phyloP scores from a whole-genome alignment of 2,329 filamentous ascomycete species.

The Aspergillus sp. region DNA sequence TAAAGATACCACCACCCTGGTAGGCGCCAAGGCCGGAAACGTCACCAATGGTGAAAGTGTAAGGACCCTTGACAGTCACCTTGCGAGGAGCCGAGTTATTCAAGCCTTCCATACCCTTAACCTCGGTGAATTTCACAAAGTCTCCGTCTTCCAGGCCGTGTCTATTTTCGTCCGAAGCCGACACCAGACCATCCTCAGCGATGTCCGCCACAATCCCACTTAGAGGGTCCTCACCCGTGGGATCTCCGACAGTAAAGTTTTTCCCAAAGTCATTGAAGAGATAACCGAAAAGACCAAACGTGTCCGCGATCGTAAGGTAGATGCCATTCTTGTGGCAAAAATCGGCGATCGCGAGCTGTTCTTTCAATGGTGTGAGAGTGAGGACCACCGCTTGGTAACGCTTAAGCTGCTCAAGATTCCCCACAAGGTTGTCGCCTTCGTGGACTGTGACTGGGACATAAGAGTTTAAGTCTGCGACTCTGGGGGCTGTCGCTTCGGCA shows the following conservation, averaged over 20 bases:
- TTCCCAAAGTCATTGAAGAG: conserved; percentile 97
- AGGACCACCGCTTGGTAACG: conserved; percentile 89
- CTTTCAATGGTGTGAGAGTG: conserved; percentile 70
- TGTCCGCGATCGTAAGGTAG: conserved; percentile 78
- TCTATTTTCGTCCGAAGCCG: conserved; percentile 84
- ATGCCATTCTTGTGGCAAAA: conserved; percentile 94
- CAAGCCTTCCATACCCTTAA: conserved; percentile 83
- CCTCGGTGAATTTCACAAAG: conserved; percentile 86
- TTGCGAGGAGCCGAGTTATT: conserved; percentile 81
- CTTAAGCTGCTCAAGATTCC: conserved; percentile 73
- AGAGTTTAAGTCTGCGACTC: conserved; percentile 88
- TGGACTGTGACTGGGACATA: conserved; percentile 87
- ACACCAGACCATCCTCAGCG: conserved; percentile 81
- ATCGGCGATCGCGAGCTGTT: conserved; percentile 77
- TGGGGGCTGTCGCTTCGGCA: conserved; percentile 75
- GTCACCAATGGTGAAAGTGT: conserved; percentile 94
- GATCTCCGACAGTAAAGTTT: conserved; percentile 82
- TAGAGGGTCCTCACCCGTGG: conserved; percentile 79
- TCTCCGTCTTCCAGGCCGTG: conserved; percentile 96
- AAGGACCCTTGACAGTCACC: conserved; percentile 88
- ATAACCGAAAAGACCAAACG: conserved; percentile 86
- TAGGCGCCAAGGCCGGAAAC: conserved; percentile 82
- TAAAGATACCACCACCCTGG: conserved; percentile 77
- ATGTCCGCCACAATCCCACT: conserved; percentile 86
- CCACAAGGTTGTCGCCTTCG: conserved; percentile 54